Conservation (phyloP, 2,329 filamentous ascomycete species). For the Apiospora kogelbergensis region DNA sequence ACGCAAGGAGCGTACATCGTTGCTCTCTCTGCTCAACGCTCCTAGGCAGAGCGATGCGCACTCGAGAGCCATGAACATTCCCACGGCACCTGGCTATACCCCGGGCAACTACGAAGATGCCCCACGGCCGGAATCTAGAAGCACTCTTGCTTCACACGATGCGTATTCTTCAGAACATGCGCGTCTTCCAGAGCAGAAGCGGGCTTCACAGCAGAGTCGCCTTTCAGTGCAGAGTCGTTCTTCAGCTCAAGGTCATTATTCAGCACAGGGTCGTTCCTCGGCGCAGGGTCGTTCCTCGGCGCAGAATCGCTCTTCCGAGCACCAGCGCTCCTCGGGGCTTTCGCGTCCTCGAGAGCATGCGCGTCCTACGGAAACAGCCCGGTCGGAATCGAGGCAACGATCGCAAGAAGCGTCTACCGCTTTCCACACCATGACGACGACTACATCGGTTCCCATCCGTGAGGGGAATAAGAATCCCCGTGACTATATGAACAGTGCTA, state of each 20-base stretch:
- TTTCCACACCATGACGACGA: conserved; percentile 48
- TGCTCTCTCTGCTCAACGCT: conserved; percentile 61
- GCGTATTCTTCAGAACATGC: neutral
- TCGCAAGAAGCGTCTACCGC: neutral
- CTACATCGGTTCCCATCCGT: conserved; percentile 53
- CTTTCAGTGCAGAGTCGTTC: neutral
- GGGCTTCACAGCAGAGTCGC: neutral
- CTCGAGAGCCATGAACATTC: conserved; percentile 38
- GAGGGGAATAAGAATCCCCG: conserved; percentile 44
- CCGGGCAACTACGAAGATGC: conserved; percentile 19
- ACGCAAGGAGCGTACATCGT: conserved; percentile 52
- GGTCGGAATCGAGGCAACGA: neutral
- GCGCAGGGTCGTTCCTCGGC: neutral
- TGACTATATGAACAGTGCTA: conserved; percentile 46
- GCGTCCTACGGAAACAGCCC: neutral
- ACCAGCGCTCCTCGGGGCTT: conserved; percentile 23
- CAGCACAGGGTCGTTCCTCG: neutral
- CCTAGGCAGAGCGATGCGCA: conserved; percentile 43
- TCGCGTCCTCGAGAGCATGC: conserved; percentile 7
- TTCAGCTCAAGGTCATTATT: neutral
- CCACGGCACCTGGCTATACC: conserved; percentile 39
- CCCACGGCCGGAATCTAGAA: conserved; percentile 15
- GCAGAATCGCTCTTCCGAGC: neutral
- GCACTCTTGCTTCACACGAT: conserved; percentile 9
- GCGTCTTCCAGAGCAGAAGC: neutral